Evolutionary conservation across 2,329 filamentous ascomycete genomes (phyloP).

Genomic region (Aspergillus novoparasiticus): DNA sequence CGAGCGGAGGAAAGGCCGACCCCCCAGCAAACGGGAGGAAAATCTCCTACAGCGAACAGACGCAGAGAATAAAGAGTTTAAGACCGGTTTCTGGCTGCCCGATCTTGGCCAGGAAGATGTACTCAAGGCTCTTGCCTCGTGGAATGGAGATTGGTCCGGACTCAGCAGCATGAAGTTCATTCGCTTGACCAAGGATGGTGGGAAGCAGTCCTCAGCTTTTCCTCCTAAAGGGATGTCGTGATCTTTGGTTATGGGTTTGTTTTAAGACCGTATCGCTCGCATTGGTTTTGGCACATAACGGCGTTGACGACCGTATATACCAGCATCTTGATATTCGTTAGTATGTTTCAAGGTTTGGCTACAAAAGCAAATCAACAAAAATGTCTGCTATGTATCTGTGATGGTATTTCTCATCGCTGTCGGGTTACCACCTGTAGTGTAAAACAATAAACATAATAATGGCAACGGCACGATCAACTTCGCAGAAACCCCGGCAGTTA

Average conservation of each 20-base stretch:
- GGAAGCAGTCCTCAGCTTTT: constrained; percentile 70
- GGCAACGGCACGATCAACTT: background rate
- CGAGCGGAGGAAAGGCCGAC: constrained; percentile 74
- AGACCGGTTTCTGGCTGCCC: constrained; percentile 78
- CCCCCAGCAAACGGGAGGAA: constrained; percentile 75
- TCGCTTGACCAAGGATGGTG: constrained; percentile 68
- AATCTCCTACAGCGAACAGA: constrained; percentile 71
- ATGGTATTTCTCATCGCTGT: background rate
- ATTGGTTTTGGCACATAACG: constrained; percentile 4
- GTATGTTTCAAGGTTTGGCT: background rate
- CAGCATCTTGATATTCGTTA: background rate
- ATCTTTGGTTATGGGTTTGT: constrained; percentile 25
- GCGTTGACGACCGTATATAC: constrained; percentile 9
- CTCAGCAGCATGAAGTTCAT: constrained; percentile 76
- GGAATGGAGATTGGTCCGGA: constrained; percentile 83
- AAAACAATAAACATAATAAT: background rate
- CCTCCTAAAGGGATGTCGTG: constrained; percentile 66
- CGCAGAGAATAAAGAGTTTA: constrained; percentile 75
- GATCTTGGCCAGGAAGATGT: constrained; percentile 72
- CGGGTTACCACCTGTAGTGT: background rate
- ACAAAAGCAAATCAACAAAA: background rate
- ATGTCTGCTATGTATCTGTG: background rate
- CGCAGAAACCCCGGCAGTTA: background rate
- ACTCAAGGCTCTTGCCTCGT: constrained; percentile 66
- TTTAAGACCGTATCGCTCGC: background rate